Percentiles rank a stretch among this genome's conserved stretches.
phyloP scores from a whole-genome alignment of 2,329 filamentous ascomycete genomes.

The Verticillium isaacii region DNA sequence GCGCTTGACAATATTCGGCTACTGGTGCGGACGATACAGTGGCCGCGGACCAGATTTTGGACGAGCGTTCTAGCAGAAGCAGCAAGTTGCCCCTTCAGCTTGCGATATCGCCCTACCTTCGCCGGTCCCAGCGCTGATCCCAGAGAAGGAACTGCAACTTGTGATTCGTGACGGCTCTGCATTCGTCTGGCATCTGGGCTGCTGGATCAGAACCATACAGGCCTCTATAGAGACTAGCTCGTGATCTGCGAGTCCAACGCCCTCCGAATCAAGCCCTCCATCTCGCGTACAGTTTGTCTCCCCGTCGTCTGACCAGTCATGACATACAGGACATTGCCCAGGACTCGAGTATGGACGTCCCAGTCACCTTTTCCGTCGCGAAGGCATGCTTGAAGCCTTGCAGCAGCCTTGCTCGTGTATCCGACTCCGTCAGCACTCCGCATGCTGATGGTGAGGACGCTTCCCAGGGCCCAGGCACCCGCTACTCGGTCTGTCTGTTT shows the following conservation, averaged over 20 bases:
- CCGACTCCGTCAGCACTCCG: conserved; percentile 34
- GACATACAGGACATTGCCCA: conserved; percentile 55
- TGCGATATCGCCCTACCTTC: no score
- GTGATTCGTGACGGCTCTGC: no score
- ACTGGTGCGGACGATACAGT: no score
- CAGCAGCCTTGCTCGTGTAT: conserved; percentile 42
- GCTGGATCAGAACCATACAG: no score
- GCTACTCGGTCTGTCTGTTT: conserved; percentile 45
- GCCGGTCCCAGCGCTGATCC: no score
- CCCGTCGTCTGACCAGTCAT: conserved; percentile 48
- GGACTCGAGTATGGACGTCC: conserved; percentile 49
- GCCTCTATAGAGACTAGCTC: background rate
- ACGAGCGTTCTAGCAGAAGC: no score
- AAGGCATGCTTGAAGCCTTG: conserved; percentile 34
- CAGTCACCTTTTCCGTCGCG: conserved; percentile 25
- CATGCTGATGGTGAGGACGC: conserved; percentile 63
- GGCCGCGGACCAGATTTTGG: no score
- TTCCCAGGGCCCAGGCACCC: conserved; percentile 69
- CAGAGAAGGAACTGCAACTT: no score
- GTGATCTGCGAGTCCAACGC: background rate
- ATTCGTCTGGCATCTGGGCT: no score
- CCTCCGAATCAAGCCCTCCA: conserved; percentile 29
- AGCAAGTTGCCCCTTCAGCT: no score
- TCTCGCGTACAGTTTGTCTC: conserved; percentile 19
- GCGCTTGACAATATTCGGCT: no score